Conservation (phyloP, 164 flowering plant genomes). For the grape (Vitis vinifera) region ASM3070453v1 NC_081817.1:1543501-1544000, state of each 20-base stretch:
- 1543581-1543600: slow-evolving; percentile 8
- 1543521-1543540: slow-evolving; percentile 13
- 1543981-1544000: neutral
- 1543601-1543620: slow-evolving; percentile 12
- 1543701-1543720: slow-evolving; percentile 28
- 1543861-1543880: slow-evolving; percentile 17
- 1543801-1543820: slow-evolving; percentile 32
- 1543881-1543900: slow-evolving; percentile 11
- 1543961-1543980: slow-evolving; percentile 2
- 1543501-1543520: slow-evolving; percentile 23
- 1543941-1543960: neutral
- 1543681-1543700: slow-evolving; percentile 17
- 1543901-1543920: slow-evolving; percentile 5
- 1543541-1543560: slow-evolving; percentile 20
- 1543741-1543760: slow-evolving; percentile 25
- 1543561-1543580: slow-evolving; percentile 20
- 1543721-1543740: slow-evolving; percentile 12
- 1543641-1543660: slow-evolving; percentile 20
- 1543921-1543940: neutral
- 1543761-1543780: slow-evolving; percentile 19
- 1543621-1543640: slow-evolving; percentile 4
- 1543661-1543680: slow-evolving; percentile 18
- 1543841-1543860: neutral
- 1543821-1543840: slow-evolving; percentile 20
- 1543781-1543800: slow-evolving; percentile 31